These are phyloP conservation scores for Craspedostauros australis DNA, from an alignment of 108 stramenopile species.

Conservation along the genomic window DNA sequence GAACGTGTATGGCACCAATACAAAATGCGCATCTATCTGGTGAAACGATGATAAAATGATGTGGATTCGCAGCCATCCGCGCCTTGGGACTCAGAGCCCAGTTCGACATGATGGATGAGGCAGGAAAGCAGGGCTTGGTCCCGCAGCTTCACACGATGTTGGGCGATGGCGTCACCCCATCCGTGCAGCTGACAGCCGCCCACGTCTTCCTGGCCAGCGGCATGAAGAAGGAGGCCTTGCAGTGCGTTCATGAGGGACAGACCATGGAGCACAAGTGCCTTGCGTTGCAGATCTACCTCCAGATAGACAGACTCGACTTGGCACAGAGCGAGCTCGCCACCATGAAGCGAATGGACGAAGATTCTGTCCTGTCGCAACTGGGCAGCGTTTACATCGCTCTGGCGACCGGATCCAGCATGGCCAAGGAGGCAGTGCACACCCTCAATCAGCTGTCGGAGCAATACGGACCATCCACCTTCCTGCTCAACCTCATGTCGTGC, in stretches of 20 bases:
- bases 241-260: conserved; percentile 69
- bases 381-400: conserved; percentile 77
- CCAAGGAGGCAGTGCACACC: conserved; percentile 85
- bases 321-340: conserved; percentile 58
- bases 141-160: conserved; percentile 32
- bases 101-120: conserved; percentile 25
- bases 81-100: conserved; percentile 73
- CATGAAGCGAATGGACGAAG: conserved; percentile 87
- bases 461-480: conserved; percentile 81
- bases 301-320: conserved; percentile 92
- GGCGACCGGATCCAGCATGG: conserved; percentile 65
- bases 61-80: conserved; percentile 39
- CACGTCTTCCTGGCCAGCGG: conserved; percentile 77
- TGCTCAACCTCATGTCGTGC: conserved; percentile 87
- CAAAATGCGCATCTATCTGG: too few relatives aligned
- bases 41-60: too few relatives aligned
- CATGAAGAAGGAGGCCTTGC: conserved; percentile 86
- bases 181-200: conserved; percentile 84
- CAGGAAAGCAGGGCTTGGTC: conserved; percentile 2
- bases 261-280: conserved; percentile 88
- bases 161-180: conserved; percentile 46
- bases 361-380: conserved; percentile 92
- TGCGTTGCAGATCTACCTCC: conserved; percentile 86
- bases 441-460: conserved; percentile 90
- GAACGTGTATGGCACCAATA: too few relatives aligned